These are phyloP conservation scores for Micractinium sp. DNA, from an alignment of 139 green algal genomes.

Conservation along the genomic window DNA sequence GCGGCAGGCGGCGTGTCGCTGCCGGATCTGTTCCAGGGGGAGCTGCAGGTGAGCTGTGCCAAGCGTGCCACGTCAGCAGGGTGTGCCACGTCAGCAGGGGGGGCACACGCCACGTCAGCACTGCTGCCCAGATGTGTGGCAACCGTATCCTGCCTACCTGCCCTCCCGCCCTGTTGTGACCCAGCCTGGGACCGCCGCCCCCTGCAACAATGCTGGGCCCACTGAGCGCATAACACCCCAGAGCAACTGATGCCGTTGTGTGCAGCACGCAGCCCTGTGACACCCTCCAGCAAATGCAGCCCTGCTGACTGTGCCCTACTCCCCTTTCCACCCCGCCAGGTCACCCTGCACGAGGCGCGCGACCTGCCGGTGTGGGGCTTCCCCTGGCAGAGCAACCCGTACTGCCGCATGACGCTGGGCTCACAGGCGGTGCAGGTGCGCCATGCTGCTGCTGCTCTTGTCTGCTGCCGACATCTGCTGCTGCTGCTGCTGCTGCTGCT, in stretches of 20 bases:
- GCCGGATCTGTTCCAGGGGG: conserved; percentile 82
- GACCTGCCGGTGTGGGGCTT: conserved; percentile 92
- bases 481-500: not conserved
- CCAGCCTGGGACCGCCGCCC: too few relatives aligned
- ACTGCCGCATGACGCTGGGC: conserved; percentile 85
- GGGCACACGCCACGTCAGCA: too few relatives aligned
- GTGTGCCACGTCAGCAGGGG: not conserved
- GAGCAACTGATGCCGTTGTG: too few relatives aligned
- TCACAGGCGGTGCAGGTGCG: conserved; percentile 73
- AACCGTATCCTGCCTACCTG: too few relatives aligned
- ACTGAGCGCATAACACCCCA: too few relatives aligned
- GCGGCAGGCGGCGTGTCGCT: conserved; percentile 84
- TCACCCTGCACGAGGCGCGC: conserved; percentile 81
- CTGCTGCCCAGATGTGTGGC: too few relatives aligned
- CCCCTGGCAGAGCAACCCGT: conserved; percentile 92
- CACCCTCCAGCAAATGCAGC: too few relatives aligned
- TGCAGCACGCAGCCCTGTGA: too few relatives aligned
- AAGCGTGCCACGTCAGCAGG: not conserved
- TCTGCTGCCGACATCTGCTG: not conserved
- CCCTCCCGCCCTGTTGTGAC: too few relatives aligned
- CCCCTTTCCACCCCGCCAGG: conserved; percentile 61
- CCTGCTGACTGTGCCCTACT: not conserved
- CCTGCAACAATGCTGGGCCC: too few relatives aligned
- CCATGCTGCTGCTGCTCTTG: not conserved
- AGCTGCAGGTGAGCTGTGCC: conserved; percentile 56